Percentiles rank a stretch among this genome's conserved stretches.
These are phyloP conservation scores for Hirschfeldia incana DNA, from an alignment of 345 rosid genomes.

Conservation along the genomic window DNA sequence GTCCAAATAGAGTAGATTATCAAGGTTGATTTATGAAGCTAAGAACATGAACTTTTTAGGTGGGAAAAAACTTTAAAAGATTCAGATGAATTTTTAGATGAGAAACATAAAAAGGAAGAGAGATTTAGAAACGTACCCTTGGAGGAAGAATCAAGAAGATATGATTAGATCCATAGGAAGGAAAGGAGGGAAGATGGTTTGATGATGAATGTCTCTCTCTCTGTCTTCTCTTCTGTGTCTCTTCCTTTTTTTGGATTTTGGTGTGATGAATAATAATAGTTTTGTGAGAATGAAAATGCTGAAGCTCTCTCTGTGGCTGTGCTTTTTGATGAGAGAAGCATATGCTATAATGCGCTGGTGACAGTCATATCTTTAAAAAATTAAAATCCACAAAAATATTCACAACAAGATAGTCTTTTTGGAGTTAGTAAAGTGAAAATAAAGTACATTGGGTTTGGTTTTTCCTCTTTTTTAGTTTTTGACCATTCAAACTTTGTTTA, in stretches of 20 bases:
- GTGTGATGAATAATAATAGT: constrained; percentile 34
- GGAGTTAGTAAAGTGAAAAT: constrained; percentile 23
- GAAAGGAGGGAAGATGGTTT: neutral
- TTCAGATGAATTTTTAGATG: neutral
- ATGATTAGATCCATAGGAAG: constrained; percentile 32
- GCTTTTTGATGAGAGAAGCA: constrained; percentile 29
- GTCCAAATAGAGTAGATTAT: neutral
- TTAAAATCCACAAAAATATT: neutral
- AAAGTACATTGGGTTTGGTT: constrained; percentile 35
- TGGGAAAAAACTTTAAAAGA: neutral
- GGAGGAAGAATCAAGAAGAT: constrained; percentile 31
- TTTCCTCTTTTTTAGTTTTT: constrained; percentile 34
- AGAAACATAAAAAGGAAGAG: neutral
- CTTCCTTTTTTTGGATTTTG: constrained; percentile 7
- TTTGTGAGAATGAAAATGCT: constrained; percentile 14
- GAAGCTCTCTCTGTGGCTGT: constrained; percentile 30
- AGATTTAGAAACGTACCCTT: constrained; percentile 18
- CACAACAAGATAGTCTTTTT: constrained; percentile 12
- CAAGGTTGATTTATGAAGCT: neutral
- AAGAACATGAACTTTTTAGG: neutral
- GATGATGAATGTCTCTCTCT: constrained; percentile 27
- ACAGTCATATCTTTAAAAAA: constrained; percentile 33
- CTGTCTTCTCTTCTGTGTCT: neutral
- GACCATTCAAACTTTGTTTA: constrained; percentile 38
- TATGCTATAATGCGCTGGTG: constrained; percentile 40